Evolutionary conservation across 345 rosid species (phyloP).

Genomic region (Gossypium bickii): DNA sequence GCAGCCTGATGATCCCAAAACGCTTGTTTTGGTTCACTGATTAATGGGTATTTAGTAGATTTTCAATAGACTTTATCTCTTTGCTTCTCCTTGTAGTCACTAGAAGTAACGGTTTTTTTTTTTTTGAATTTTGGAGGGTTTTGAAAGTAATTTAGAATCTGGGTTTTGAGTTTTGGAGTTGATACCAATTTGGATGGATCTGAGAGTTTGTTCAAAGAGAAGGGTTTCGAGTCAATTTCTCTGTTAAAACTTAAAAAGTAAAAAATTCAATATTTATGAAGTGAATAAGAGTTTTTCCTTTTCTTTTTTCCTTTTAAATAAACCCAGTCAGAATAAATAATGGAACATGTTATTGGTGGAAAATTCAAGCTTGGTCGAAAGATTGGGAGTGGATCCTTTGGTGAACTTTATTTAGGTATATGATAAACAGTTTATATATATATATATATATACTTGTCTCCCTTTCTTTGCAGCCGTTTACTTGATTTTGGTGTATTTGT

Average conservation of each 20-base stretch:
- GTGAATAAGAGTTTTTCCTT: background rate
- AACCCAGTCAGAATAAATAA: constrained; percentile 24
- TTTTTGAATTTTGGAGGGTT: background rate
- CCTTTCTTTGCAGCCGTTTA: background rate
- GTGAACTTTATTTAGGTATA: constrained; percentile 81
- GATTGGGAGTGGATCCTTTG: constrained; percentile 97
- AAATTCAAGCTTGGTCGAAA: constrained; percentile 90
- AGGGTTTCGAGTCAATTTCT: constrained; percentile 18
- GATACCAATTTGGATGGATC: constrained; percentile 26
- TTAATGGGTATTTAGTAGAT: constrained; percentile 23
- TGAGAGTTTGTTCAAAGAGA: constrained; percentile 19
- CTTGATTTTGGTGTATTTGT: constrained; percentile 4
- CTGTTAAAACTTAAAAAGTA: constrained; percentile 19
- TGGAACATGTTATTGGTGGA: constrained; percentile 70
- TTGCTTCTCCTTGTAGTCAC: background rate
- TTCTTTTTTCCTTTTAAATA: background rate
- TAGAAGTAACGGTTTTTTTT: background rate
- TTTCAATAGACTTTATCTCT: constrained; percentile 20
- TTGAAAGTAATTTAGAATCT: background rate
- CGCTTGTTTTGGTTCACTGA: constrained; percentile 2
- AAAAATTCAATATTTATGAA: constrained; percentile 12
- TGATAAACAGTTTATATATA: background rate
- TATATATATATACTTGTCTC: background rate
- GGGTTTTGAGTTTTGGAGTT: constrained; percentile 14
- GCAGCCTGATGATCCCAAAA: constrained; percentile 17